Base-by-base conservation (phyloP, 345 rosid genomes). In the Corchorus capsularis region DNA sequence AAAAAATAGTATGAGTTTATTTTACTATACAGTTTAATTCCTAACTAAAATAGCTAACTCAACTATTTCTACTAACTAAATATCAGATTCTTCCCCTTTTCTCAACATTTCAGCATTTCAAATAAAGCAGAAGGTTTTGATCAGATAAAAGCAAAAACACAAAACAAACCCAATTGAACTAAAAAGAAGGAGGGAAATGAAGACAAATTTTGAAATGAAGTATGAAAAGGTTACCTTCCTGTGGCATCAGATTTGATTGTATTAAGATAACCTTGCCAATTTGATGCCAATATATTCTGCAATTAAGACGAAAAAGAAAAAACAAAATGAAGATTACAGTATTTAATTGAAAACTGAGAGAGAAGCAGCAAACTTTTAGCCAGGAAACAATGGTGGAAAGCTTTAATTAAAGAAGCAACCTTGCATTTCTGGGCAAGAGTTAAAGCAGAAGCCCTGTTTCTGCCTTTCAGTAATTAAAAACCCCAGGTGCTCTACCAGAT, bases 221-320 rank as follows among this genome's bases (percentile, higher is more conserved):
- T 54, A 14, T 0, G 49, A 77, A 39, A 74, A 71, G 46, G 71
- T 46, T 54, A 94, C 98, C 97, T 94, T 82, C 94, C 96, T 80
- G 88, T 82, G 79, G 91, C 88, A 75, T 93, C 95, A 35, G 97
- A 91, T 82, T 90, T 90, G 86, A 94, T 81, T 65, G 98, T 92
- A 49, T 87, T 86, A 27, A 94, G 89, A 41, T 80, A 78, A 45
- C 92, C 94, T 83, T 86, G 90, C 95, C 98, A 94, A 82, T 87
- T 94, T 56, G 98, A 89, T 16, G 84, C 92, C 80, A 91, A 76
- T 81, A 94, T 85, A 75, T 75, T 93, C 97, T 94, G 88, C 84
- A 78, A 37, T 39, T 6, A 39, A 39, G 14, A 79, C 1, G 4
- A 52, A 22, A 73, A 50, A 17, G n/a, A 19, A 15, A 32, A 39